A percentile compares a stretch with the other conserved stretches of the same genome.
Evolutionary conservation across 164 flowering plant genomes (phyloP).

Genomic region (Hamamelis virginiana): DNA sequence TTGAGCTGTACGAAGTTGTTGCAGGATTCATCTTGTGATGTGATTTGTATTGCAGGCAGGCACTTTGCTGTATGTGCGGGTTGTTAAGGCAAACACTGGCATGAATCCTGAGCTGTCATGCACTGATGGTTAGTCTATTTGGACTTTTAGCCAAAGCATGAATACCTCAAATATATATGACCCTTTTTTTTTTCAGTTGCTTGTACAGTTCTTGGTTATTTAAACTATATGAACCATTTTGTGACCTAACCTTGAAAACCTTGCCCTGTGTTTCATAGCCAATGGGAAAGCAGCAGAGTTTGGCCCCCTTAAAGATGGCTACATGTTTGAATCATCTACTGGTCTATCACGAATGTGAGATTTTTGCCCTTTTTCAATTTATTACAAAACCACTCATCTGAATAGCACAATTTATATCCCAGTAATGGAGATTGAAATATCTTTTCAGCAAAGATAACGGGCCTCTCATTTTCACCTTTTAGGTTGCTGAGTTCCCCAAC

Average conservation of each 20-base stretch:
- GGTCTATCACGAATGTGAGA: constrained; percentile 82
- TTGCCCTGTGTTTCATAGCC: constrained; percentile 33
- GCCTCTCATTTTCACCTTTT: neutral
- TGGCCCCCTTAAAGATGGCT: constrained; percentile 85
- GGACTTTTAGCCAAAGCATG: neutral
- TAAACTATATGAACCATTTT: neutral
- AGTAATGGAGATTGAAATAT: neutral
- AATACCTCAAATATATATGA: neutral
- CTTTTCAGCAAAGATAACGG: neutral
- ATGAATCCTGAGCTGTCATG: constrained; percentile 96
- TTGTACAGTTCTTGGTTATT: neutral
- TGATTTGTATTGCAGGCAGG: constrained; percentile 57
- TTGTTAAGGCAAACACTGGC: constrained; percentile 81
- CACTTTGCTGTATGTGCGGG: constrained; percentile 76
- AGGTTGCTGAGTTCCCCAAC: constrained; percentile 89
- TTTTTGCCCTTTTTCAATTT: constrained; percentile 4
- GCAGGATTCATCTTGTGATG: neutral
- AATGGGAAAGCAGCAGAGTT: constrained; percentile 87
- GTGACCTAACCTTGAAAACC: neutral
- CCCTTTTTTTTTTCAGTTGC: neutral
- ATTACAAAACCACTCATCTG: neutral
- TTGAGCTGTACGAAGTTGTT: neutral
- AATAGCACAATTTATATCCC: neutral
- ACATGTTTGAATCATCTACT: constrained; percentile 85
- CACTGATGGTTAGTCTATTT: constrained; percentile 68